phyloP scores from a whole-genome alignment of 495 filamentous ascomycete genomes.

The Aspergillus nidulans region DNA sequence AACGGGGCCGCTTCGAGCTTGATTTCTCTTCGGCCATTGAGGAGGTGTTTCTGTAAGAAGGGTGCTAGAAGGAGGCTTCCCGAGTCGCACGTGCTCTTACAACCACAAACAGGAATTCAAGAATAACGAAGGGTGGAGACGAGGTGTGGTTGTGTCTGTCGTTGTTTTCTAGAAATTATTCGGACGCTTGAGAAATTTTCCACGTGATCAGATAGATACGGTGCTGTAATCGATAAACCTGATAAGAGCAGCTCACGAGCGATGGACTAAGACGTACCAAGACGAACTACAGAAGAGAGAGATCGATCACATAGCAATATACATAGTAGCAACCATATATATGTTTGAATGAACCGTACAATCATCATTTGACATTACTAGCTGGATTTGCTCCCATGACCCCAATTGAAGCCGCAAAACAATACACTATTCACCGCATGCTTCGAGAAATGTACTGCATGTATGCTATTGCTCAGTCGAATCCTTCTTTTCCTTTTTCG shows the following conservation, averaged over 20 bases:
- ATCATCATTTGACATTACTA: slow-evolving; percentile 5
- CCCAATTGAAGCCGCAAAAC: background rate
- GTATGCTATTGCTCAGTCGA: slow-evolving; percentile 3
- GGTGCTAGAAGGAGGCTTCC: too few species aligned
- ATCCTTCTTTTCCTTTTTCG: slow-evolving; percentile 21
- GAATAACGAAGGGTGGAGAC: background rate
- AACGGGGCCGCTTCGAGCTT: background rate
- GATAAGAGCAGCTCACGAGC: background rate
- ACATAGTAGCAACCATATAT: background rate
- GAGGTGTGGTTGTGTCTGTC: background rate
- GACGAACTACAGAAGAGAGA: background rate
- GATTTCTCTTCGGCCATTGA: slow-evolving; percentile 7
- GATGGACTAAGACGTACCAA: background rate
- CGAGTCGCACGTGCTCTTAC: background rate
- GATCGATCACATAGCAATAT: background rate
- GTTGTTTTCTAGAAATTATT: slow-evolving; percentile 1
- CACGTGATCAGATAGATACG: slow-evolving; percentile 15
- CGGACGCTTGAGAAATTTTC: slow-evolving; percentile 37
- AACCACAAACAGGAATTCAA: background rate
- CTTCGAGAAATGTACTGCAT: background rate
- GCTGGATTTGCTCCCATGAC: background rate
- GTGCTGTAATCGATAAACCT: background rate
- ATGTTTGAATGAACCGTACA: background rate
- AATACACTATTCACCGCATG: background rate
- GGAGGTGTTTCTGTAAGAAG: background rate